phyloP scores from a whole-genome alignment of 140 eudicot species.

The Erigeron philadelphicus region DNA sequence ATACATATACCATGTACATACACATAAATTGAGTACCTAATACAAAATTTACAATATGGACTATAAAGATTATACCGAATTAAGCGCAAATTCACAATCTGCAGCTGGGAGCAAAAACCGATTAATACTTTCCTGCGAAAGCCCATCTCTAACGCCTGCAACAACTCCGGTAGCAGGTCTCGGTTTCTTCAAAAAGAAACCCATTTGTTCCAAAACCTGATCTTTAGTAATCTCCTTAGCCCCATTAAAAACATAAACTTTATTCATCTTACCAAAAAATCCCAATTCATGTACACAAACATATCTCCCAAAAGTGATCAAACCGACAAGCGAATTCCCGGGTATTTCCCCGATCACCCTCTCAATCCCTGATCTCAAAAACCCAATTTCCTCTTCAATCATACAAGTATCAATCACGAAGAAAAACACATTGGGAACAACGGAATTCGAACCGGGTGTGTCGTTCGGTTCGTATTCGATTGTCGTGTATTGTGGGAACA shows the following conservation, averaged over 20 bases:
- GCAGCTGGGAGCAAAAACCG: conserved; percentile 89
- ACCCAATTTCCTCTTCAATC: conserved; percentile 89
- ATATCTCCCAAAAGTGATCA: conserved; percentile 86
- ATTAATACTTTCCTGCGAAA: conserved; percentile 72
- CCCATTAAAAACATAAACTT: conserved; percentile 85
- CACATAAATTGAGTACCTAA: not conserved
- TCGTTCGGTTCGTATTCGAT: conserved; percentile 56
- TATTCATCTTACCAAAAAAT: conserved; percentile 57
- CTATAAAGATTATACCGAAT: conserved; percentile 48
- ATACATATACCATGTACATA: not conserved
- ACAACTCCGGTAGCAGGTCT: conserved; percentile 66
- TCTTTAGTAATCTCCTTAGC: conserved; percentile 75
- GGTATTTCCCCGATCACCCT: conserved; percentile 64
- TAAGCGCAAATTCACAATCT: conserved; percentile 80
- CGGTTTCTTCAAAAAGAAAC: conserved; percentile 73
- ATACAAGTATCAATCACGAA: conserved; percentile 81
- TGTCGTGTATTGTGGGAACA: conserved; percentile 77
- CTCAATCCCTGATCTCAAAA: conserved; percentile 51
- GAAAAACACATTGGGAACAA: conserved; percentile 37
- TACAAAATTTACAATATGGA: not conserved
- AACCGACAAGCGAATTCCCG: conserved; percentile 70
- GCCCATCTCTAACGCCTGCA: conserved; percentile 88
- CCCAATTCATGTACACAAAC: conserved; percentile 93
- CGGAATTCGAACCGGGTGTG: conserved; percentile 10
- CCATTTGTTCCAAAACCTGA: conserved; percentile 88